Conservation (phyloP, 768 basidiomycete genomes). For the Rhodotorula toruloides region DNA sequence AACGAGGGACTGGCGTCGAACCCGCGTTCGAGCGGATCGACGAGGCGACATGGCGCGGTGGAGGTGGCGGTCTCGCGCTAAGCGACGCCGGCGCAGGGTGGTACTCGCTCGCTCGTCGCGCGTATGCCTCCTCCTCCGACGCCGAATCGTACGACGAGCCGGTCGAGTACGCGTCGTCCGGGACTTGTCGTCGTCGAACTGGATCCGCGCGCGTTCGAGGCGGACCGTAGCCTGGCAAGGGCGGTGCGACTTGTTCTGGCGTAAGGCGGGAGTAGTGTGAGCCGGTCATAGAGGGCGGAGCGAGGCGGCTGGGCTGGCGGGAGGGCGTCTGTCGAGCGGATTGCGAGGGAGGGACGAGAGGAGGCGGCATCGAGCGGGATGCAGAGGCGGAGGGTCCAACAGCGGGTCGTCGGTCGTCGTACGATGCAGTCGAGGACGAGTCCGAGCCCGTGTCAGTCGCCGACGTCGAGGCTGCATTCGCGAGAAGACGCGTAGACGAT, state of each 20-base stretch:
- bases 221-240: conserved; percentile 35
- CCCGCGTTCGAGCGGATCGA: background rate
- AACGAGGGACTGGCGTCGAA: background rate
- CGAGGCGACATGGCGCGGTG: background rate
- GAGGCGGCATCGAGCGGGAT: conserved; percentile 1
- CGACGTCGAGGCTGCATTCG: background rate
- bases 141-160: background rate
- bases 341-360: background rate
- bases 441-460: background rate
- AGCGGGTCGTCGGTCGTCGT: background rate
- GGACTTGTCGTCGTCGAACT: background rate
- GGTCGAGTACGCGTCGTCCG: background rate
- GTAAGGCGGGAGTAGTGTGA: background rate
- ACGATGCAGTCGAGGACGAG: conserved; percentile 2
- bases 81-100: conserved; percentile 2
- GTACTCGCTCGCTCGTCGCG: too few species aligned
- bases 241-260: conserved; percentile 17
- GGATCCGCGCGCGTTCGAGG: conserved; percentile 17
- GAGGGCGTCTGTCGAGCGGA: background rate
- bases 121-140: too few species aligned
- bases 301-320: background rate
- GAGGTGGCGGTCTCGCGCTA: background rate
- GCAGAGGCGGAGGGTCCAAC: background rate
- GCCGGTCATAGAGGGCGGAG: background rate
- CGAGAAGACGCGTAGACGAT: background rate